phyloP scores from a whole-genome alignment of 2,329 filamentous ascomycete genomes.

The Stachybotrys chlorohalonatus region DNA sequence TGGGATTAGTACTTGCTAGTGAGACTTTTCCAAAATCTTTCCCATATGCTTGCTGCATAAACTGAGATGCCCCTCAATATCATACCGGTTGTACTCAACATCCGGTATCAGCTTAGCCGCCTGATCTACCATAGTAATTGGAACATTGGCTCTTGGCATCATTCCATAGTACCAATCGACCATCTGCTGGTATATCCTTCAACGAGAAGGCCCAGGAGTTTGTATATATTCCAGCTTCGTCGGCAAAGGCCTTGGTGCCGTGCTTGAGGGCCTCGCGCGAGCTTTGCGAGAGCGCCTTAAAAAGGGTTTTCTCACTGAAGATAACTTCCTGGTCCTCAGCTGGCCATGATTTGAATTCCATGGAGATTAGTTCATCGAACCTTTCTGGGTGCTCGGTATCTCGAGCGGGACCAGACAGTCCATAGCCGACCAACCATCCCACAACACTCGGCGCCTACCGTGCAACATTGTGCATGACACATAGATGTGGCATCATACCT shows the following conservation, averaged over 20 bases:
- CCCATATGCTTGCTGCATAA: background rate
- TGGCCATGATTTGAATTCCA: background rate
- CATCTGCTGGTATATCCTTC: background rate
- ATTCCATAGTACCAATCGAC: background rate
- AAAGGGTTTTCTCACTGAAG: background rate
- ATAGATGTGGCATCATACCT: conserved; percentile 7
- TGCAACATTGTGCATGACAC: conserved; percentile 5
- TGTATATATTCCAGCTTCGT: background rate
- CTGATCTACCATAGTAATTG: background rate
- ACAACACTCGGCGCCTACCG: conserved; percentile 4
- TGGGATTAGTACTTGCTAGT: background rate
- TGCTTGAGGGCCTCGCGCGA: background rate
- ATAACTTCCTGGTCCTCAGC: background rate
- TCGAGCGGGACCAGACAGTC: conserved; percentile 3
- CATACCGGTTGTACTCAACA: background rate
- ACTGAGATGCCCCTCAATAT: background rate
- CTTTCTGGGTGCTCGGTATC: conserved; percentile 6
- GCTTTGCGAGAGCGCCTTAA: background rate
- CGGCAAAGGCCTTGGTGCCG: background rate
- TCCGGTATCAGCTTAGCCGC: background rate
- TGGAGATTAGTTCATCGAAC: background rate
- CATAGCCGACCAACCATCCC: conserved; percentile 1
- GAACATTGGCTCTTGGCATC: background rate
- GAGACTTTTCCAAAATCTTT: background rate
- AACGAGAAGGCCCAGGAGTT: background rate